Base-by-base conservation (phyloP, 106 monocot genomes). In the Narthecium ossifragum region DNA sequence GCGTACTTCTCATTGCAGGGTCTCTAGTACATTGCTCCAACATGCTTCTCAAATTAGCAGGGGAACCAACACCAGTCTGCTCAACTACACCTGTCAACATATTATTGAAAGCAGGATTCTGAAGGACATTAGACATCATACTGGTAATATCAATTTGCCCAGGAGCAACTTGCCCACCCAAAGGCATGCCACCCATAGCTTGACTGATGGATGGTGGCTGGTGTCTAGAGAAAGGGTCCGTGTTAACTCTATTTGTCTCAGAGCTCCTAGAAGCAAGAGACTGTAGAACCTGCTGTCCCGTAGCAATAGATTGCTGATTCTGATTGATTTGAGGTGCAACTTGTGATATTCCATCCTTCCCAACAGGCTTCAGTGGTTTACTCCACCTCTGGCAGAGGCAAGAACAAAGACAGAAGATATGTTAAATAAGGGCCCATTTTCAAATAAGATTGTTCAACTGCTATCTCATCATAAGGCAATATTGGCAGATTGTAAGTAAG, bases 101-200 rank as follows among this genome's bases (percentile, higher is more conserved):
- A 62, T 48, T 70, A 65, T 53, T 70, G 28, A 88, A 70, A 53
- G 26, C 82, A 66, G 87, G 68, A 46, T 51, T 79, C 51, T 73
- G 71, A 15, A 88, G 58, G 34, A 76, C 45, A 57, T 59, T 38
- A 45, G 87, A 70, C 34, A 88, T 66, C 82, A 88, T 79, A 40
- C 48, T 61, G 34, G 57, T 46, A 52, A 65, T 21, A 70, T 83
- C 63, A 46, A 50, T 41, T 70, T 81, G 70, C 29, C 54, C 51
- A 53, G 20, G 29, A 2, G 53, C 53, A 47, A 23, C 67, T 36
- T 65, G 61, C 31, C 40, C 61, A 31, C 59, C 53, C 14, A 12
- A 58, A 57, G 69, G 61, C 29, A 74, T 55, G 22, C 20, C 32
- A 67, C 63, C 38, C 67, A 60, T 36, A 30, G 46, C 9, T 48